Percentiles rank a stretch among this genome's conserved stretches.
phyloP scores from a whole-genome alignment of 768 basidiomycete species.

The Lyophyllum shimeji region DNA sequence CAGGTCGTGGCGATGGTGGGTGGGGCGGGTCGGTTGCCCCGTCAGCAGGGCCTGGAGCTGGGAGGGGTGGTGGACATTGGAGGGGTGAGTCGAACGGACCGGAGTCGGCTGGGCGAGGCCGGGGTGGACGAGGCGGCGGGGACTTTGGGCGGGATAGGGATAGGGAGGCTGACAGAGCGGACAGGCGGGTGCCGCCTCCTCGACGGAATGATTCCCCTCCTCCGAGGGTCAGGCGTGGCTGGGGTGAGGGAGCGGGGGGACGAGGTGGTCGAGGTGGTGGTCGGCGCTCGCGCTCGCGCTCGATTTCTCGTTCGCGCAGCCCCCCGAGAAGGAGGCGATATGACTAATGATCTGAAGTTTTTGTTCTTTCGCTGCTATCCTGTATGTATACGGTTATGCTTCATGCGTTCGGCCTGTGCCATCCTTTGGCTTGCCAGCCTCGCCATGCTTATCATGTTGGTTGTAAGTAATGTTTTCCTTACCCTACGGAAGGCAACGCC shows the following conservation, averaged over 20 bases:
- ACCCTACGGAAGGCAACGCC: no score
- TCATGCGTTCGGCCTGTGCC: background rate
- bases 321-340: constrained; percentile 41
- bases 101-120: constrained; percentile 35
- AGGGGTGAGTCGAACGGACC: constrained; percentile 61
- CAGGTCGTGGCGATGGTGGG: constrained; percentile 43
- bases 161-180: constrained; percentile 32
- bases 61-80: constrained; percentile 71
- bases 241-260: constrained; percentile 35
- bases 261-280: constrained; percentile 25
- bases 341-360: constrained; percentile 17
- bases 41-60: constrained; percentile 31
- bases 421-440: no score
- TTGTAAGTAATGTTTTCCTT: no score
- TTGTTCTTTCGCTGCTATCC: background rate
- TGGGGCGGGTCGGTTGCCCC: constrained; percentile 43
- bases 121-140: constrained; percentile 39
- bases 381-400: background rate
- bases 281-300: constrained; percentile 36
- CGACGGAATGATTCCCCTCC: constrained; percentile 48
- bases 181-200: constrained; percentile 52
- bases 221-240: constrained; percentile 27
- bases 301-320: constrained; percentile 38
- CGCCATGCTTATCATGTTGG: no score
- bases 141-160: constrained; percentile 33